phyloP scores from a whole-genome alignment of 345 rosid species.

The Geranium brycei region DNA sequence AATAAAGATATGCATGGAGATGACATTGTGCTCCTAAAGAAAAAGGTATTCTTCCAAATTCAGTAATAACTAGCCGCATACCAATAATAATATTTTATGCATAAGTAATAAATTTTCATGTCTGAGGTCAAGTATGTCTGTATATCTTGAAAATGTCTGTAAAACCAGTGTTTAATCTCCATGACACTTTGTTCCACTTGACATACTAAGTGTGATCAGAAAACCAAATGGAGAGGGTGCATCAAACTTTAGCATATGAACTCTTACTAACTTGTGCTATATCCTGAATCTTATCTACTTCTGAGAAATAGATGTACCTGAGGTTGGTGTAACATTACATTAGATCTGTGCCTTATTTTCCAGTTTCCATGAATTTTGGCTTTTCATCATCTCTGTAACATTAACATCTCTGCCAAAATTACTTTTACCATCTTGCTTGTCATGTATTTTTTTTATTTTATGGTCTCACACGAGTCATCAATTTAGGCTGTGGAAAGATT shows the following conservation, averaged over 20 bases:
- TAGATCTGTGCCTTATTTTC: not conserved
- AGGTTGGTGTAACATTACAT: not conserved
- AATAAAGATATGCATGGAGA: conserved; percentile 52
- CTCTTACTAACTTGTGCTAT: not conserved
- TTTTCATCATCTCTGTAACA: no score
- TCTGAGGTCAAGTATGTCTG: not conserved
- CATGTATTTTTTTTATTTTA: not conserved
- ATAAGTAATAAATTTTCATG: not conserved
- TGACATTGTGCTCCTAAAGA: conserved; percentile 74
- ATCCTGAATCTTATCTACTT: not conserved
- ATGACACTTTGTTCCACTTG: not conserved
- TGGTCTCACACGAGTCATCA: no score
- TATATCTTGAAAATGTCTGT: not conserved
- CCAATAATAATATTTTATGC: not conserved
- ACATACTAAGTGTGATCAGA: not conserved
- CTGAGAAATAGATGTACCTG: not conserved
- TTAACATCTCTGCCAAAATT: no score
- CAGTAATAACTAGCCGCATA: not conserved
- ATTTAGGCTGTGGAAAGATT: not conserved
- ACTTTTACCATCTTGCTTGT: no score
- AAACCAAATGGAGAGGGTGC: not conserved
- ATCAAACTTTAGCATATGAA: not conserved
- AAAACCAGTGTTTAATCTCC: not conserved
- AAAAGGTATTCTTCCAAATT: conserved; percentile 50
- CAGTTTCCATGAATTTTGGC: no score